A percentile compares a stretch with the other conserved stretches of the same genome.
Evolutionary conservation across 2,329 filamentous ascomycete genomes (phyloP).

Genomic region (Ascochyta koolunga): DNA sequence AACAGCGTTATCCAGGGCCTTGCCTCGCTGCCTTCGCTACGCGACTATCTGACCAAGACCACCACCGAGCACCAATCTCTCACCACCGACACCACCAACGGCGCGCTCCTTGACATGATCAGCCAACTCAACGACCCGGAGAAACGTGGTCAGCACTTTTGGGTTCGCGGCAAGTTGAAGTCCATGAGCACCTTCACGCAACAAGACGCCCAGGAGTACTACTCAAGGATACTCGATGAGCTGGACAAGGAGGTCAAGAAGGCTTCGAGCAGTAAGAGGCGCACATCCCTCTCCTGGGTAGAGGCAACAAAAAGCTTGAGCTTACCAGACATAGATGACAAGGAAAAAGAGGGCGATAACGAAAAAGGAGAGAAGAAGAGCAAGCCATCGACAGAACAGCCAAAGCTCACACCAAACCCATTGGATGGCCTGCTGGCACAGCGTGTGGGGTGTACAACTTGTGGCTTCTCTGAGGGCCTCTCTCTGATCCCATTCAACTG

Average conservation of each 20-base stretch:
- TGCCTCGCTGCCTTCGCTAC: constrained; percentile 74
- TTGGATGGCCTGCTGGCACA: constrained; percentile 88
- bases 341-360: constrained; percentile 8
- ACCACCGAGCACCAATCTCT: constrained; percentile 44
- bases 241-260: constrained; percentile 75
- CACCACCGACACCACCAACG: constrained; percentile 54
- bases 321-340: constrained; percentile 17
- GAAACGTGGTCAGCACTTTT: constrained; percentile 78
- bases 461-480: constrained; percentile 85
- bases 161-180: constrained; percentile 82
- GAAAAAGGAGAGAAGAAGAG: constrained; percentile 12
- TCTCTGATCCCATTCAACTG: constrained; percentile 94
- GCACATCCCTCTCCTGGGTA: constrained; percentile 43
- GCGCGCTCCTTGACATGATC: constrained; percentile 69
- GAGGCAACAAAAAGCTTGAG: constrained; percentile 33
- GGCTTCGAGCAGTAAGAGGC: constrained; percentile 52
- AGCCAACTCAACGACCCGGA: constrained; percentile 70
- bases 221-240: constrained; percentile 84
- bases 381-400: constrained; percentile 10
- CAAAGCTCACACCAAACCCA: constrained; percentile 66
- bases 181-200: constrained; percentile 95
- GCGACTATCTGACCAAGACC: constrained; percentile 63
- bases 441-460: constrained; percentile 83
- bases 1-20: constrained; percentile 89
- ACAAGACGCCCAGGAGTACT: constrained; percentile 98